phyloP scores from a whole-genome alignment of 176 grass and related monocot species.

The Avena sativa region DNA sequence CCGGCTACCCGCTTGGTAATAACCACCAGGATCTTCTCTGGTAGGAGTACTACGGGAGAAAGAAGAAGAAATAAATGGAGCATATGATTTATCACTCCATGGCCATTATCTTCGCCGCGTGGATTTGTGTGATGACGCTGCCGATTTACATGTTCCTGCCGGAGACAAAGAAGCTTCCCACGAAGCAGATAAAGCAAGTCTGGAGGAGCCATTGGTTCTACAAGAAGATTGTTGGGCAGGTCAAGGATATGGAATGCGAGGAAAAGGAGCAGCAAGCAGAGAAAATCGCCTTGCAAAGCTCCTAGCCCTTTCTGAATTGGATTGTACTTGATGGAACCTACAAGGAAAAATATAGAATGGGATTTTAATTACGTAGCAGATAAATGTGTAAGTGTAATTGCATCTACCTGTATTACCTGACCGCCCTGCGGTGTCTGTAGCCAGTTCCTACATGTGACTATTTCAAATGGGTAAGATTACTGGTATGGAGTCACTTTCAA shows the following conservation, averaged over 20 bases:
- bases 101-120: slow-evolving; percentile 45
- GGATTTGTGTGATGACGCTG: slow-evolving; percentile 66
- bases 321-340: not conserved
- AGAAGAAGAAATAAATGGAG: not conserved
- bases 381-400: slow-evolving; percentile 24
- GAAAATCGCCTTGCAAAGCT: not conserved
- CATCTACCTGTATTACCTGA: not conserved
- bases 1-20: not conserved
- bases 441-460: not conserved
- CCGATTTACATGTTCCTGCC: slow-evolving; percentile 66
- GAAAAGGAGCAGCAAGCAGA: slow-evolving; percentile 36
- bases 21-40: too few relatives aligned
- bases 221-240: slow-evolving; percentile 43
- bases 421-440: not conserved
- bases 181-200: slow-evolving; percentile 86
- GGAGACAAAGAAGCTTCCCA: slow-evolving; percentile 74
- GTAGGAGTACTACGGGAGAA: too few relatives aligned
- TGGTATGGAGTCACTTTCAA: not conserved
- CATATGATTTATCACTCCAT: not conserved
- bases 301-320: slow-evolving; percentile 5
- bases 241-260: slow-evolving; percentile 17
- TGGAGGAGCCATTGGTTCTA: slow-evolving; percentile 78
- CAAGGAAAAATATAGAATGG: slow-evolving; percentile 24
- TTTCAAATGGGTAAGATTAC: not conserved
- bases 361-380: not conserved